These are phyloP conservation scores for Ambrosia hybrid DNA, from an alignment of 140 eudicot species.

Conservation along the genomic window DNA sequence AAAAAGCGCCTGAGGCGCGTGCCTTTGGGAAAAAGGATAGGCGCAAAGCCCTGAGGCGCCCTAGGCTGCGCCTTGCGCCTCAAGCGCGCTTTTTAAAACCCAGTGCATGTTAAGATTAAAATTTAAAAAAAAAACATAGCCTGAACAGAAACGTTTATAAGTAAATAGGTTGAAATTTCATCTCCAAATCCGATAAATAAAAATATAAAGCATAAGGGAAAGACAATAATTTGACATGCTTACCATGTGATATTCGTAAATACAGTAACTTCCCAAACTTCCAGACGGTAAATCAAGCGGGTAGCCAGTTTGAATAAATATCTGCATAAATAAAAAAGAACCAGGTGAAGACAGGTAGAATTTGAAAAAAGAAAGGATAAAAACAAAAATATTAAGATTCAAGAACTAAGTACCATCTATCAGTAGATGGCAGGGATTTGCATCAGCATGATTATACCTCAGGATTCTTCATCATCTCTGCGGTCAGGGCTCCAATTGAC, in stretches of 20 bases:
- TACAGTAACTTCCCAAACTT: constrained; percentile 99
- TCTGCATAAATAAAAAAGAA: constrained; percentile 49
- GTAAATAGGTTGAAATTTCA: background rate
- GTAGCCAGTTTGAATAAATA: constrained; percentile 96
- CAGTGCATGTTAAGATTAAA: too few relatives aligned
- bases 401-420: constrained; percentile 8
- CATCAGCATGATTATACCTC: constrained; percentile 56
- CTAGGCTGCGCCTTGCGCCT: too few relatives aligned
- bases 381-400: background rate
- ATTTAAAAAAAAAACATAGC: too few relatives aligned
- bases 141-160: background rate
- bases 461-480: constrained; percentile 93
- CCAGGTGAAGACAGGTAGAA: background rate
- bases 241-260: constrained; percentile 99
- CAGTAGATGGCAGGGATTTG: background rate
- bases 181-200: background rate
- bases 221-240: constrained; percentile 3
- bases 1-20: too few relatives aligned
- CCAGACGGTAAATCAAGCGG: constrained; percentile 99
- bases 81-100: too few relatives aligned
- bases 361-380: background rate
- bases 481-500: constrained; percentile 91
- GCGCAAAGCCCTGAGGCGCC: too few relatives aligned
- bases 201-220: background rate
- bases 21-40: too few relatives aligned